Evolutionary conservation across 768 basidiomycete genomes (phyloP).

Genomic region (Panaeolus cyanescens): DNA sequence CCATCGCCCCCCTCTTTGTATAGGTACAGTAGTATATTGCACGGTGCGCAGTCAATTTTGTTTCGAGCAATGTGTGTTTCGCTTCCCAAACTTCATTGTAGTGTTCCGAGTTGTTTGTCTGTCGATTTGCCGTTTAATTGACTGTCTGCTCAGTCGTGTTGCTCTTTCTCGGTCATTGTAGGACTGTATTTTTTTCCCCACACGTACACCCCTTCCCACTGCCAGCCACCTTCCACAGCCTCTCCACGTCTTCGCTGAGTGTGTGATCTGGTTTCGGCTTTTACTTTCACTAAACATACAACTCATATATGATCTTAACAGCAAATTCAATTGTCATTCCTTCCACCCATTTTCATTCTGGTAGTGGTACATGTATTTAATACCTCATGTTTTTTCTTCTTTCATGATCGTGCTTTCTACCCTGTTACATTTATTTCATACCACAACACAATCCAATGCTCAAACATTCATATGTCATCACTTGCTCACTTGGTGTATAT

Average conservation of each 20-base stretch:
- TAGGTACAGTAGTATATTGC: constrained; percentile 50
- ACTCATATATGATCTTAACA: neutral
- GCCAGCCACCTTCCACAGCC: neutral
- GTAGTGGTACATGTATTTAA: constrained; percentile 28
- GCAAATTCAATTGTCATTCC: constrained; percentile 17
- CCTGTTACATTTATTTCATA: constrained; percentile 3
- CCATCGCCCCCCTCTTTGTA: constrained; percentile 47
- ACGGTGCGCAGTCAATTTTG: constrained; percentile 29
- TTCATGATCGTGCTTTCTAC: constrained; percentile 6
- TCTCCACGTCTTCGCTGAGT: neutral
- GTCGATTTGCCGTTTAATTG: constrained; percentile 16
- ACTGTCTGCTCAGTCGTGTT: constrained; percentile 13
- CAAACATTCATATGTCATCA: neutral
- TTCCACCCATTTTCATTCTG: constrained; percentile 19
- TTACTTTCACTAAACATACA: neutral
- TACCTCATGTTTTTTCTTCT: constrained; percentile 15
- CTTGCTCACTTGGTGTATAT: constrained; percentile 1
- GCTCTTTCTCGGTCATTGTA: constrained; percentile 11
- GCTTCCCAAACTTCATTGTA: constrained; percentile 11
- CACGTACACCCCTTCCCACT: neutral
- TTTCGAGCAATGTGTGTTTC: constrained; percentile 14
- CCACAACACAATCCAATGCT: constrained; percentile 12
- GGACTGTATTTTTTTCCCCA: constrained; percentile 18
- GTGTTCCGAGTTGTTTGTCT: constrained; percentile 13
- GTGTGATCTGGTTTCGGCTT: constrained; percentile 1